A percentile compares a stretch with the other conserved stretches of the same genome.
These are phyloP conservation scores for Sechiopsis laciniata DNA, from an alignment of 306 rosid species.

Conservation along the genomic window DNA sequence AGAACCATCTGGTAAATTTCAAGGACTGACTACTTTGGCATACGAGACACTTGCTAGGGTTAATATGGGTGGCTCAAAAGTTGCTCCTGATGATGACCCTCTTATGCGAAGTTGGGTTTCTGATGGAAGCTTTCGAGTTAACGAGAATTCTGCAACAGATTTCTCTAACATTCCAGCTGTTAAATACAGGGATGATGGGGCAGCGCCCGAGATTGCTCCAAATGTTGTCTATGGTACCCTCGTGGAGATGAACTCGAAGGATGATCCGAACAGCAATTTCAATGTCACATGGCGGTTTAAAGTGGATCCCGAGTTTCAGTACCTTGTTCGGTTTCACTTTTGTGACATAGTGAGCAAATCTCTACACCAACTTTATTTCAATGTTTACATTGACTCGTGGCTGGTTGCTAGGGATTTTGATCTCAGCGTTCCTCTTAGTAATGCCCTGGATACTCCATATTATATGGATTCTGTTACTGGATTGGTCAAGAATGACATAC, in stretches of 20 bases:
- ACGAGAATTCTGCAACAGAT: conserved; percentile 30
- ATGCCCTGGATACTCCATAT: conserved; percentile 45
- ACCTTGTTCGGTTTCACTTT: conserved; percentile 78
- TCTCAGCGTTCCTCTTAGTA: conserved; percentile 22
- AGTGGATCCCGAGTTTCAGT: conserved; percentile 66
- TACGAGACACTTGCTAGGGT: conserved; percentile 76
- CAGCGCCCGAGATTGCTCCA: conserved; percentile 63
- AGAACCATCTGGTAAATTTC: conserved; percentile 27
- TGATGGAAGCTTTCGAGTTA: conserved; percentile 42
- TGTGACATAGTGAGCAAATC: conserved; percentile 57
- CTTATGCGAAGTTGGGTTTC: conserved; percentile 74
- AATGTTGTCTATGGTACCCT: conserved; percentile 68
- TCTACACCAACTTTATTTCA: conserved; percentile 63
- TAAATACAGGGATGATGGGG: conserved; percentile 32
- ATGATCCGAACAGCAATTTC: conserved; percentile 49
- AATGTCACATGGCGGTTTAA: conserved; percentile 75
- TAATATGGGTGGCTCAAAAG: conserved; percentile 81
- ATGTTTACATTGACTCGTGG: conserved; percentile 53
- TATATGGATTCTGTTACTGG: conserved; percentile 47
- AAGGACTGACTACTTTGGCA: conserved; percentile 44
- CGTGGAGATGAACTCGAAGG: conserved; percentile 38
- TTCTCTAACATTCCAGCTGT: conserved; percentile 52
- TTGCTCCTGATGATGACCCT: conserved; percentile 49
- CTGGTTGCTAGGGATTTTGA: conserved; percentile 45
- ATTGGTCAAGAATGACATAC: conserved; percentile 27